Evolutionary conservation across 176 grass and related monocot species (phyloP).

Genomic region (Luzula sylvatica): DNA sequence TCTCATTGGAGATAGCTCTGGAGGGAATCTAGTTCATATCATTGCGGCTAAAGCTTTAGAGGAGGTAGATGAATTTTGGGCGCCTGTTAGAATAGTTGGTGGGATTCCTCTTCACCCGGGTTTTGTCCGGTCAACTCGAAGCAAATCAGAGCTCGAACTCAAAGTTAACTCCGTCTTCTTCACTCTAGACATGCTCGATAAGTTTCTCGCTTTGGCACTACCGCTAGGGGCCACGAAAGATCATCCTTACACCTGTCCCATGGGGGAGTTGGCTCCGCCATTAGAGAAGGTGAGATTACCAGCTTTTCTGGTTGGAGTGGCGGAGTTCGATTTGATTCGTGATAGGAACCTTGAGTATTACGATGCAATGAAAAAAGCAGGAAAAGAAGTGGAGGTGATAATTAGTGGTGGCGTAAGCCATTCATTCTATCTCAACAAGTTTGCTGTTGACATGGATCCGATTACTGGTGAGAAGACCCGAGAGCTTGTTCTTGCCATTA

Average conservation of each 20-base stretch:
- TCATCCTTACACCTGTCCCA: slow-evolving; percentile 72
- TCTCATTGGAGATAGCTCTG: slow-evolving; percentile 84
- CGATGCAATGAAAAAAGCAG: slow-evolving; percentile 42
- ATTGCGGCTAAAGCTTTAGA: slow-evolving; percentile 26
- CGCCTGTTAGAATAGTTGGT: slow-evolving; percentile 47
- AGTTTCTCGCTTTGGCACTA: slow-evolving; percentile 43
- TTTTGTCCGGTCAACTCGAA: slow-evolving; percentile 59
- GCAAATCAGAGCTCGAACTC: slow-evolving; percentile 54
- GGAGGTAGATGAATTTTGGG: slow-evolving; percentile 15
- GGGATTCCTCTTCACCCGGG: slow-evolving; percentile 67
- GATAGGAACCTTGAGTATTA: slow-evolving; percentile 83
- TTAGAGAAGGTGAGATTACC: slow-evolving; percentile 46
- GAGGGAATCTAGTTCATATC: slow-evolving; percentile 62
- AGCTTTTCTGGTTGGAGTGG: slow-evolving; percentile 58
- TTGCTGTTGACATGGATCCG: slow-evolving; percentile 69
- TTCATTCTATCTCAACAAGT: slow-evolving; percentile 92
- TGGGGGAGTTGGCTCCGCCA: slow-evolving; percentile 45
- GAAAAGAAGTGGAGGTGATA: slow-evolving; percentile 66
- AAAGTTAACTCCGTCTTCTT: slow-evolving; percentile 60
- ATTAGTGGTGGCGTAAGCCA: slow-evolving; percentile 60
- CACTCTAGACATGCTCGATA: slow-evolving; percentile 78
- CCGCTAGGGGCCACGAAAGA: slow-evolving; percentile 68
- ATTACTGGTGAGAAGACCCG: slow-evolving; percentile 34
- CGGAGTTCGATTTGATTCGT: slow-evolving; percentile 50
- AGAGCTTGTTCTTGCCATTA: slow-evolving; percentile 61